Conservation (phyloP, 2,329 filamentous ascomycete genomes). For the Diaporthe destruens region DNA sequence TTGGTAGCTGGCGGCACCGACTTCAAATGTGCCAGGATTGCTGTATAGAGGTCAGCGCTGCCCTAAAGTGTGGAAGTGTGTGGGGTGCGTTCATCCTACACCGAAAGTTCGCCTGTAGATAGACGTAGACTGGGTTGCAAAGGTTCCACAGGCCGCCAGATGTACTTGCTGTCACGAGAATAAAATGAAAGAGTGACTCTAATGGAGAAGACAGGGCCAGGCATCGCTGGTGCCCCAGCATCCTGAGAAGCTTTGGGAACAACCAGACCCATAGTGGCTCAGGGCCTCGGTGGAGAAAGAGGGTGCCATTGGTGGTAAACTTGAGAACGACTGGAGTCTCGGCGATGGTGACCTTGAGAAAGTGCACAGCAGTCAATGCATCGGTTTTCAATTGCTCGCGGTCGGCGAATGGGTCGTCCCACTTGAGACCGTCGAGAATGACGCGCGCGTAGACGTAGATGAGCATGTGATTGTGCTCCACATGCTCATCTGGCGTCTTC, state of each 20-base stretch:
- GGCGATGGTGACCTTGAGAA: constrained; percentile 79
- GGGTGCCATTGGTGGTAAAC: constrained; percentile 55
- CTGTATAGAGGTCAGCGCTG: constrained; percentile 40
- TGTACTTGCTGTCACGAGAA: constrained; percentile 60
- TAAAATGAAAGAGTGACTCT: constrained; percentile 64
- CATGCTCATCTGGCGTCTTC: constrained; percentile 72
- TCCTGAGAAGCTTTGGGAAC: constrained; percentile 68
- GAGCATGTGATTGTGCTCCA: constrained; percentile 85
- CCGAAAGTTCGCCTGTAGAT: constrained; percentile 62
- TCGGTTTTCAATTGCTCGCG: constrained; percentile 68
- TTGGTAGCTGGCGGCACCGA: background rate
- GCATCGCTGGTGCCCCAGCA: constrained; percentile 67
- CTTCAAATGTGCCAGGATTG: constrained; percentile 43
- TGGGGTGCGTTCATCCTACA: constrained; percentile 53
- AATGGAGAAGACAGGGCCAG: constrained; percentile 63
- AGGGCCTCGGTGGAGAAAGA: constrained; percentile 64
- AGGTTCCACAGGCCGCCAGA: constrained; percentile 63
- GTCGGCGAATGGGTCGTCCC: constrained; percentile 77
- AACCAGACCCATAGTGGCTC: constrained; percentile 77
- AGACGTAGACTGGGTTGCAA: constrained; percentile 58
- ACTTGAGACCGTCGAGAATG: constrained; percentile 77
- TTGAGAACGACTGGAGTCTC: constrained; percentile 80
- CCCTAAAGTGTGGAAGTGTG: constrained; percentile 48
- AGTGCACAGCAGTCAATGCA: constrained; percentile 79
- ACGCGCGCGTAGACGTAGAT: constrained; percentile 87